These are phyloP conservation scores for Mangifera indica DNA, from an alignment of 345 rosid species.

Conservation along the genomic window DNA sequence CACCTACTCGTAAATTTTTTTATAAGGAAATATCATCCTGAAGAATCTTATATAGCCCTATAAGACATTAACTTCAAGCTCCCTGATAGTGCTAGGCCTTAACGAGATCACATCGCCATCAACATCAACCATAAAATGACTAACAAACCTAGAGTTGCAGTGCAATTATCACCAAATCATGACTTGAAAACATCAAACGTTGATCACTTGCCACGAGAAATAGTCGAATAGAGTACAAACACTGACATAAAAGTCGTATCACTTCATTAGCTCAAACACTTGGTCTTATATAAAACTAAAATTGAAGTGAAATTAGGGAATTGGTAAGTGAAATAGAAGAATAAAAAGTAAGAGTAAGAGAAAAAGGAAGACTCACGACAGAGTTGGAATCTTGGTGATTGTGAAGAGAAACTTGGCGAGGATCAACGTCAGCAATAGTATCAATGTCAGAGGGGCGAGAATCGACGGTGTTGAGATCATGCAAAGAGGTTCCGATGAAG, in stretches of 20 bases:
- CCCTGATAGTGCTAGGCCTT: no score
- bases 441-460: constrained; percentile 47
- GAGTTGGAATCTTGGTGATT: constrained; percentile 50
- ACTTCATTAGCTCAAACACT: background rate
- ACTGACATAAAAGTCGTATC: background rate
- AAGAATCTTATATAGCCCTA: background rate
- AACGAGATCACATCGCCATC: background rate
- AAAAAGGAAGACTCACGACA: constrained; percentile 35
- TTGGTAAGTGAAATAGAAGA: background rate
- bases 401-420: constrained; percentile 42
- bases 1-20: background rate
- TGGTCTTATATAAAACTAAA: background rate
- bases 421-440: constrained; percentile 38
- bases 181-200: background rate
- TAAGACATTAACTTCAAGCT: background rate
- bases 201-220: background rate
- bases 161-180: background rate
- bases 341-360: background rate
- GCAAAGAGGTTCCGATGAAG: constrained; percentile 57
- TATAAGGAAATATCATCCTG: no score
- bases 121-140: background rate
- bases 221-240: background rate
- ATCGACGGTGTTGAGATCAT: constrained; percentile 84
- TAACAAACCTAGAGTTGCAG: background rate
- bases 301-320: background rate